These are phyloP conservation scores for Quillaja saponaria DNA, from an alignment of 306 rosid genomes.

Conservation along the genomic window DNA sequence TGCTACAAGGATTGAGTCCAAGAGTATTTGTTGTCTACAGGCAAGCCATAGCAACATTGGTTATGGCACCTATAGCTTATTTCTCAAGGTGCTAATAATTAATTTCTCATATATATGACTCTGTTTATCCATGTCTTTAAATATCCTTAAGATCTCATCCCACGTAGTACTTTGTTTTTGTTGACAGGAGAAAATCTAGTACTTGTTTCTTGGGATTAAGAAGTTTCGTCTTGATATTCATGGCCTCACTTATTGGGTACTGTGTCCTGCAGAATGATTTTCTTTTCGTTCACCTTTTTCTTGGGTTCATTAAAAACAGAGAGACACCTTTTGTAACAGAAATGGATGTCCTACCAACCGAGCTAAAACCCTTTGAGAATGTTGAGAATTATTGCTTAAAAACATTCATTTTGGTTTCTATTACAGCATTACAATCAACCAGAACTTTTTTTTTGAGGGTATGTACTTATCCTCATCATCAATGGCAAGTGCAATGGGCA, in stretches of 20 bases:
- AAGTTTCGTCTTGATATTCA: slow-evolving; percentile 48
- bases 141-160: not conserved
- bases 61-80: slow-evolving; percentile 46
- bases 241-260: slow-evolving; percentile 52
- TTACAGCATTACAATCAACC: slow-evolving; percentile 41
- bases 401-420: not conserved
- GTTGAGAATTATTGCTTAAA: not conserved
- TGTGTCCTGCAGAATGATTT: too few species aligned
- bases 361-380: too few species aligned
- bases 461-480: slow-evolving; percentile 50
- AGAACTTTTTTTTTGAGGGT: slow-evolving; percentile 49
- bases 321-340: too few species aligned
- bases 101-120: too few species aligned
- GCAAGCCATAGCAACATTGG: slow-evolving; percentile 49
- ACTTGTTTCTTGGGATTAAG: slow-evolving; percentile 35
- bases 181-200: slow-evolving; percentile 38
- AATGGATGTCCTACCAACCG: too few species aligned
- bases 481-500: slow-evolving; percentile 50
- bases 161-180: not conserved
- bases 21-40: slow-evolving; percentile 50
- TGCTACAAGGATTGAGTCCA: slow-evolving; percentile 57
- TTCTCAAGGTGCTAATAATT: slow-evolving; percentile 55
- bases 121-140: not conserved
- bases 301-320: too few species aligned
- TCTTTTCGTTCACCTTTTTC: too few species aligned